Conservation (phyloP, 768 basidiomycete species). For the Mycena maculata region DNA sequence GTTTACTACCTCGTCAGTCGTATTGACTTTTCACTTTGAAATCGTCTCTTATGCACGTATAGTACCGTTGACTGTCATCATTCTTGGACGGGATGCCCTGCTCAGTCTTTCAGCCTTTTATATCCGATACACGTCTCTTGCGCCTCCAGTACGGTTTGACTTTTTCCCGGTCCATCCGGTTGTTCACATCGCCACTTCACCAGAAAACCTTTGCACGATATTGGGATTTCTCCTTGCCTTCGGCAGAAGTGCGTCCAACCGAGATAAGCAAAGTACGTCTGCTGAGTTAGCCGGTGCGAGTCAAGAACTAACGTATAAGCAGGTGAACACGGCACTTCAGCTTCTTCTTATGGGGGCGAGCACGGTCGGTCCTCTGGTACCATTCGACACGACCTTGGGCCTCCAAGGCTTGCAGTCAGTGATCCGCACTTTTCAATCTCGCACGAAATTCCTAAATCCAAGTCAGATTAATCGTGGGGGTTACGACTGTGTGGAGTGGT, state of each 20-base stretch:
- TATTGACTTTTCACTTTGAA: background rate
- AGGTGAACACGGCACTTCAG: conserved; percentile 95
- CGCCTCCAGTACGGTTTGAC: conserved; percentile 75
- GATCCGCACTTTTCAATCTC: background rate
- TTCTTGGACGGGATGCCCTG: conserved; percentile 90
- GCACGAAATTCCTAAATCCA: background rate
- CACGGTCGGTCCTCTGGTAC: conserved; percentile 84
- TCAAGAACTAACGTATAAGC: conserved; percentile 2
- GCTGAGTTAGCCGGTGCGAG: conserved; percentile 3
- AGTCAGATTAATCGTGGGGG: conserved; percentile 84
- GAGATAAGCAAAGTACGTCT: conserved; percentile 85
- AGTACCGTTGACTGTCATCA: conserved; percentile 89
- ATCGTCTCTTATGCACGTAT: conserved; percentile 11
- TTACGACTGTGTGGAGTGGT: conserved; percentile 94
- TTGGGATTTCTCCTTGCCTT: conserved; percentile 96
- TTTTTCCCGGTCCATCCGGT: conserved; percentile 8
- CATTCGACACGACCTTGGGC: conserved; percentile 63
- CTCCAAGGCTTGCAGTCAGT: conserved; percentile 83
- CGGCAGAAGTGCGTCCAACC: conserved; percentile 94
- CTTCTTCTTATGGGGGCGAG: conserved; percentile 91
- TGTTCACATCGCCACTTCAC: background rate
- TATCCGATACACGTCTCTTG: conserved; percentile 91
- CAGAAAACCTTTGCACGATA: conserved; percentile 94
- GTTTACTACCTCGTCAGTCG: conserved; percentile 81
- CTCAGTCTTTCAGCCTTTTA: conserved; percentile 92